These are phyloP conservation scores for Globomyces pollinis-pini DNA, from an alignment of 192 early-diverging fungal genomes.

Conservation along the genomic window DNA sequence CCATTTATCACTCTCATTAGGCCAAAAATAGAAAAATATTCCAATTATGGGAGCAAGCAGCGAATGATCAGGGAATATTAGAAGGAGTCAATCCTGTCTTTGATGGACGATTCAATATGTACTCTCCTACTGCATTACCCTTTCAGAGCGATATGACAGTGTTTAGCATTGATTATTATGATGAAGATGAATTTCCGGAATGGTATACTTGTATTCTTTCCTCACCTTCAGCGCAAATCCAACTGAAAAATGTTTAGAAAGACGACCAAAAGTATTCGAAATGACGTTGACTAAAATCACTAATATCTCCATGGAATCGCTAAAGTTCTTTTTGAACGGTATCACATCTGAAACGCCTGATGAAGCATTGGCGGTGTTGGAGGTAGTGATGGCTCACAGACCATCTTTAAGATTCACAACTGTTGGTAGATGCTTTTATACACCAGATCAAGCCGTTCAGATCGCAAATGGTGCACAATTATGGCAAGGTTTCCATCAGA, in stretches of 20 bases:
- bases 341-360: background rate
- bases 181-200: conserved; percentile 37
- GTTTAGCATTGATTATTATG: conserved; percentile 54
- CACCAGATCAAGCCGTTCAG: conserved; percentile 45
- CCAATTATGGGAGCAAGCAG: conserved; percentile 39
- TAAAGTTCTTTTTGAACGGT: conserved; percentile 35
- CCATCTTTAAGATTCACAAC: conserved; percentile 73
- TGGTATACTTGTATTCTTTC: conserved; percentile 1
- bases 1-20: no score
- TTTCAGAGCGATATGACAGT: conserved; percentile 44
- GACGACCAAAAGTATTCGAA: conserved; percentile 49
- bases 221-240: conserved; percentile 2
- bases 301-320: conserved; percentile 52
- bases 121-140: conserved; percentile 46
- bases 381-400: conserved; percentile 74
- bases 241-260: conserved; percentile 5
- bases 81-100: conserved; percentile 62
- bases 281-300: conserved; percentile 58
- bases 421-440: conserved; percentile 87
- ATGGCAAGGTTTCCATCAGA: conserved; percentile 91
- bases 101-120: conserved; percentile 79
- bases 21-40: conserved; percentile 65
- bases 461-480: conserved; percentile 75
- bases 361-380: conserved; percentile 49
- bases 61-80: conserved; percentile 32